Base-by-base conservation (phyloP, 164 flowering plant genomes). In the Macadamia integrifolia region DNA sequence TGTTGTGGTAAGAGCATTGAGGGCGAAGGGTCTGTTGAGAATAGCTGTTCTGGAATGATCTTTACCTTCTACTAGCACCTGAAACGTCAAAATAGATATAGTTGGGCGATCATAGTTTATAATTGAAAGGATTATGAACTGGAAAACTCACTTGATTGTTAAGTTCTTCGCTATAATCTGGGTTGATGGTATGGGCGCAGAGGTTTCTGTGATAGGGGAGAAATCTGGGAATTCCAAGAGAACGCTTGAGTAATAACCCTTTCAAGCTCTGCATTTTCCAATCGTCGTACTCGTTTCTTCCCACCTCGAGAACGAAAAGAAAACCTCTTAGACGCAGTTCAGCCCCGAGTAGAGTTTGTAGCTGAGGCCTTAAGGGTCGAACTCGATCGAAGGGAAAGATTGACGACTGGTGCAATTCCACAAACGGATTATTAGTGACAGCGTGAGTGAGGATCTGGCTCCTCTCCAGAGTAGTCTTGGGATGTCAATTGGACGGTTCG, bases 41-140 rank as follows among this genome's bases (percentile, higher is more conserved):
- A 91, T 79, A 23, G 94, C 91, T 29, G 88, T 82, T 77, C 98
- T 78, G n/a, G 93, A 80, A 65, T 76, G 82, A 9, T 92, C 84
- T 72, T 81, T 83, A 62, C 97, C 98, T 82, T 91, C 88, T 49
- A 93, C 96, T 60, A 84, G 76, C 59, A 93, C 90, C 97, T 93
- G 80, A 65, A 82, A 72, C 6, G 64, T 7, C 68, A 32, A 64
- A 46, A 61, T 1, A 61, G 30, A 40, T 13, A 52, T 50, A 43
- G 31, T 65, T n/a, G 61, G 62, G 42, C 52, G 29, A 65, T 43
- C 58, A 58, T 53, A 4, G 18, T 53, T 14, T 17, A 53, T 4
- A 6, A 2, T 53, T 32, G 3, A 42, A 23, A 43, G 44, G 50
- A 44, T 53, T 23, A 23, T 17, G 6, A 10, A 4, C 23, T 49